phyloP scores from a whole-genome alignment of 345 rosid species.

The Erysimum cheiranthoides region DNA sequence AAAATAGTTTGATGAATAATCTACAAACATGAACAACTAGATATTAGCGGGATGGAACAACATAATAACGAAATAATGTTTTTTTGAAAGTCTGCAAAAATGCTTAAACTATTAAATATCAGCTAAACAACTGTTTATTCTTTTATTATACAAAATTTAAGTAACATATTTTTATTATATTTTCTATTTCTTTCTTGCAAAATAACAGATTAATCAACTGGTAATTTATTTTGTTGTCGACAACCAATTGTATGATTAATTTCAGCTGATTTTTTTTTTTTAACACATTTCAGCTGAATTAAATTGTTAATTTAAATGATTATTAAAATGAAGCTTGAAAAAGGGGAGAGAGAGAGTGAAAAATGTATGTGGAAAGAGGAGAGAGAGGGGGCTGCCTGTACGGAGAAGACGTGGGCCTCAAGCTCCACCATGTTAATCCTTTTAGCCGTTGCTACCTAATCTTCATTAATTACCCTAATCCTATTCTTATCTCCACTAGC shows the following conservation, averaged over 20 bases:
- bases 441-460: conserved; percentile 21
- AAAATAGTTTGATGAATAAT: neutral
- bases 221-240: neutral
- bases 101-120: neutral
- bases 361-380: conserved; percentile 55
- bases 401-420: conserved; percentile 54
- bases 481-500: conserved; percentile 27
- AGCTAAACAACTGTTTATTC: too few relatives aligned
- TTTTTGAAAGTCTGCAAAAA: conserved; percentile 5
- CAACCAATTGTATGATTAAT: neutral
- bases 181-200: neutral
- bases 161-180: too few relatives aligned
- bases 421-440: conserved; percentile 31
- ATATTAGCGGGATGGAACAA: neutral
- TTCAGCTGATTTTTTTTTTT: too few relatives aligned
- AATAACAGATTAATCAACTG: neutral
- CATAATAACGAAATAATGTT: neutral
- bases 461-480: conserved; percentile 37
- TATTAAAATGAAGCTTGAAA: conserved; percentile 14
- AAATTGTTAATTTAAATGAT: neutral
- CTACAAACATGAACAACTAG: neutral
- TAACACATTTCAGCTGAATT: too few relatives aligned
- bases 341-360: conserved; percentile 24
- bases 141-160: too few relatives aligned
- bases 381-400: conserved; percentile 55